Evolutionary conservation across 768 basidiomycete genomes (phyloP).

Genomic region (Xanthoconium purpureum): DNA sequence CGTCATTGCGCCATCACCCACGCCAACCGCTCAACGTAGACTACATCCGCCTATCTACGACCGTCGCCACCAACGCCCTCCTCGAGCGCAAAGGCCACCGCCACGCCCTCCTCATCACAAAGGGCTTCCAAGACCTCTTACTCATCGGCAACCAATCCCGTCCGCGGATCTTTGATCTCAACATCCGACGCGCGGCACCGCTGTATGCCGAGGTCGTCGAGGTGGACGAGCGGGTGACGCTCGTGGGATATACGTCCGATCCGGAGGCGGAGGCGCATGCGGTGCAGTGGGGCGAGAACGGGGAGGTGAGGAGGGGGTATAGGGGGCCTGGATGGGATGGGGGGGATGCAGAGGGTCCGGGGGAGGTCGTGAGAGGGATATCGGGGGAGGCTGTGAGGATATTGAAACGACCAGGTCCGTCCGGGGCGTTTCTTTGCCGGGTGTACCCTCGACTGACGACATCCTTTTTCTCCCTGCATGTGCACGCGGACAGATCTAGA

Average conservation of each 20-base stretch:
- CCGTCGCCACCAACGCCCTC: slow-evolving; percentile 94
- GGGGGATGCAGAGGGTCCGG: slow-evolving; percentile 73
- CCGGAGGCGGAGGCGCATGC: slow-evolving; percentile 75
- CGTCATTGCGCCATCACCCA: neutral
- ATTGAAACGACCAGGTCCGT: slow-evolving; percentile 61
- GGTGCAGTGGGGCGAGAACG: slow-evolving; percentile 71
- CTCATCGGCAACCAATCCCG: slow-evolving; percentile 94
- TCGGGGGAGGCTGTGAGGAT: slow-evolving; percentile 90
- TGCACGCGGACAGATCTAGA: slow-evolving; percentile 43
- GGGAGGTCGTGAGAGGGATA: slow-evolving; percentile 75
- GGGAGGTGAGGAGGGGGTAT: slow-evolving; percentile 64
- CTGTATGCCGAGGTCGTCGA: slow-evolving; percentile 67
- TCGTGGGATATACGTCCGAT: slow-evolving; percentile 91
- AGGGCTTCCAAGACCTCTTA: slow-evolving; percentile 87
- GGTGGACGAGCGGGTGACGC: slow-evolving; percentile 88
- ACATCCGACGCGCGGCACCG: slow-evolving; percentile 74
- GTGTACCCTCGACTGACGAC: neutral
- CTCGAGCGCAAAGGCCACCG: slow-evolving; percentile 92
- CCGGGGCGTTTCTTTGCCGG: neutral
- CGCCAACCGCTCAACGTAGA: slow-evolving; percentile 41
- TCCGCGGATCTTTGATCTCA: slow-evolving; percentile 91
- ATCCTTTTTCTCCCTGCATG: neutral
- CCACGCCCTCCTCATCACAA: slow-evolving; percentile 88
- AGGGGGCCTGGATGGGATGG: slow-evolving; percentile 78
- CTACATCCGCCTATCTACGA: slow-evolving; percentile 89